phyloP scores from a whole-genome alignment of 2,329 filamentous ascomycete species.

The Cladosporium colombiae region DNA sequence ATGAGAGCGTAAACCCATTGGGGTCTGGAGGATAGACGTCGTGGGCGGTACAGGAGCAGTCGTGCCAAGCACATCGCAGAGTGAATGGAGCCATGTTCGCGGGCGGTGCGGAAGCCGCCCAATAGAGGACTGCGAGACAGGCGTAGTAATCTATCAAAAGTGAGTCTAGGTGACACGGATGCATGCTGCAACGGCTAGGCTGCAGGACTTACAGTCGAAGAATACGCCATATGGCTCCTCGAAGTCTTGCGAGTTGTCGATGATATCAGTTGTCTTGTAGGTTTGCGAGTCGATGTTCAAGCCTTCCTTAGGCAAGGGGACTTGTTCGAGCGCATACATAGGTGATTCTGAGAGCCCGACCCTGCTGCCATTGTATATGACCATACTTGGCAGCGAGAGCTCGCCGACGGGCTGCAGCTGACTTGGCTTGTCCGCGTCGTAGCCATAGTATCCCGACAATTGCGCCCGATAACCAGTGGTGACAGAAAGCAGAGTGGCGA shows the following conservation, averaged over 20 bases:
- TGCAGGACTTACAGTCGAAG: not conserved
- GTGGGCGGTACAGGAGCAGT: not conserved
- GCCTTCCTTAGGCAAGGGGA: not conserved
- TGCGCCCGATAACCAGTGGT: constrained; percentile 5
- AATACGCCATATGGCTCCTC: not conserved
- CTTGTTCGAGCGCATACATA: not conserved
- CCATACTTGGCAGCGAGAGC: not conserved
- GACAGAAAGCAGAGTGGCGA: constrained; percentile 7
- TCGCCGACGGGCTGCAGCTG: not conserved
- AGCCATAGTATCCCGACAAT: not conserved
- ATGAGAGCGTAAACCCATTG: not conserved
- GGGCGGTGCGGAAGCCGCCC: not conserved
- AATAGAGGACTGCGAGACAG: not conserved
- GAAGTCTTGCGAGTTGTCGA: not conserved
- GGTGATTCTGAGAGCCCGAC: not conserved
- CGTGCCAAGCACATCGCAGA: not conserved
- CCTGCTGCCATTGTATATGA: not conserved
- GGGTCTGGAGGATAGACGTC: not conserved
- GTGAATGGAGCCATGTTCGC: not conserved
- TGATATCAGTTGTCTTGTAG: not conserved
- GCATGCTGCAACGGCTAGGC: not conserved
- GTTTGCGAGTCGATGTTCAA: not conserved
- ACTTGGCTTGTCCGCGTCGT: not conserved
- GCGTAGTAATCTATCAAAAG: not conserved
- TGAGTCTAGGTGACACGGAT: not conserved